Evolutionary conservation across 2,329 filamentous ascomycete genomes (phyloP), one percentile per base, ranked within the genome.

Genomic region (Colletotrichum australisinense): DNA sequence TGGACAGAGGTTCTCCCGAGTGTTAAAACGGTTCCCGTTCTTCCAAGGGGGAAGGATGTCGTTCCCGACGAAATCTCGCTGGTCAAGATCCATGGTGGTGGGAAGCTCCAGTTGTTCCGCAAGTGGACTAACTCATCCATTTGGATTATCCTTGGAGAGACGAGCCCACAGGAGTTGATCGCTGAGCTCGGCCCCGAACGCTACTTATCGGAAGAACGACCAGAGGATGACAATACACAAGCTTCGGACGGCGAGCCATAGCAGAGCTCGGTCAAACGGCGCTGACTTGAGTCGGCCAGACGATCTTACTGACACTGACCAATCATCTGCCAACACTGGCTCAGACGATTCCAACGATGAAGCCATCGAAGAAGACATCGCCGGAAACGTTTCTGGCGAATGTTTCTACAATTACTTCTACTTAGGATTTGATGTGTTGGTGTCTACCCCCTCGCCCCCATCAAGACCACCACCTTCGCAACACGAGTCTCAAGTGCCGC

Each of bases 361-460:
- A 71, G 88, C 85, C 3, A 80, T 90, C 19, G 88, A 90, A 56
- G 91, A 91, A 35, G 88, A 90, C 35, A 80, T 85, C 4, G 84
- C 85, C 1, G 85, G 86, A 75, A 85, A 87, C 80, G 76, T 91
- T 4, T 90, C 91, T 1, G 89, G 91, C 4, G 94, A 97, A 80
- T 95, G 93, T 76, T 99, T 98, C 81, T 98, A 97, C 84, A 98
- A 98, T 81, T 99, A 99, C 81, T 99, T 98, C 80, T 93, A 96
- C 76, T 92, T 98, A 75, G 97, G 97, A 1, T 97, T 99, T 79
- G 97, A 99, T 81, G 90, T 98, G 11, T 88, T 98, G 5, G 90
- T 99, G n/a, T 97, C 96, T 0, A 91, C 92, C 35, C 93, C 94
- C 0, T 91, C 90, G 0, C 80, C 88, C 5, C 87, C 93, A 4